These are phyloP conservation scores for Pholiota conissans DNA, from an alignment of 768 basidiomycete species.

Conservation along the genomic window DNA sequence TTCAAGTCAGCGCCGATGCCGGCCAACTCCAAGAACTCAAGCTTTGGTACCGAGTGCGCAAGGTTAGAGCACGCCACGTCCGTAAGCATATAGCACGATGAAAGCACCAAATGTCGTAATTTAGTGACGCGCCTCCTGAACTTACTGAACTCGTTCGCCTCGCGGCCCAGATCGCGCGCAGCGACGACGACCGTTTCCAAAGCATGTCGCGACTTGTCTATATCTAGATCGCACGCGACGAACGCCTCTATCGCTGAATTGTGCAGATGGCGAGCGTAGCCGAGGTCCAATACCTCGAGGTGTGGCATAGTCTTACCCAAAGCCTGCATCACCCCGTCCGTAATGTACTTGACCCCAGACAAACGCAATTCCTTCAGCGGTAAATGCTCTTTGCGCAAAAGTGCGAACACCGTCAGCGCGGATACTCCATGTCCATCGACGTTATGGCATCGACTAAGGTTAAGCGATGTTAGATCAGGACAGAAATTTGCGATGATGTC, in stretches of 20 bases:
- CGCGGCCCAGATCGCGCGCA: constrained; percentile 65
- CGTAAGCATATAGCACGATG: constrained; percentile 69
- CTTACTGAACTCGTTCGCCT: constrained; percentile 44
- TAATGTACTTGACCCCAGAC: constrained; percentile 63
- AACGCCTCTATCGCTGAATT: constrained; percentile 78
- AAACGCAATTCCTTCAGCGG: constrained; percentile 63
- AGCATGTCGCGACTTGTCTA: constrained; percentile 27
- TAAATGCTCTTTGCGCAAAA: constrained; percentile 47
- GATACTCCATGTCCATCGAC: constrained; percentile 66
- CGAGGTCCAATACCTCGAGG: constrained; percentile 80
- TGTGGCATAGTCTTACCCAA: constrained; percentile 69
- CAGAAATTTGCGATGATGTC: constrained; percentile 63
- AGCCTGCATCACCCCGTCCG: constrained; percentile 60
- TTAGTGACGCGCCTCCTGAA: constrained; percentile 62
- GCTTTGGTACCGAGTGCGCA: constrained; percentile 63
- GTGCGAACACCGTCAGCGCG: constrained; percentile 42
- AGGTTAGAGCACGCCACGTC: constrained; percentile 76
- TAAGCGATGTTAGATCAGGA: constrained; percentile 54
- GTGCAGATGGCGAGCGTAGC: constrained; percentile 68
- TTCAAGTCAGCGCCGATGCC: constrained; percentile 69
- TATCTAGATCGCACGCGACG: constrained; percentile 50
- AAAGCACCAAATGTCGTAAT: constrained; percentile 74
- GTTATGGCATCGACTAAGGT: constrained; percentile 71
- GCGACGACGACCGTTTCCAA: constrained; percentile 51
- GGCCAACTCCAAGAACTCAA: constrained; percentile 80